Base-by-base conservation (phyloP, 2,329 filamentous ascomycete species). In the Ophiostoma angusticollis region DNA sequence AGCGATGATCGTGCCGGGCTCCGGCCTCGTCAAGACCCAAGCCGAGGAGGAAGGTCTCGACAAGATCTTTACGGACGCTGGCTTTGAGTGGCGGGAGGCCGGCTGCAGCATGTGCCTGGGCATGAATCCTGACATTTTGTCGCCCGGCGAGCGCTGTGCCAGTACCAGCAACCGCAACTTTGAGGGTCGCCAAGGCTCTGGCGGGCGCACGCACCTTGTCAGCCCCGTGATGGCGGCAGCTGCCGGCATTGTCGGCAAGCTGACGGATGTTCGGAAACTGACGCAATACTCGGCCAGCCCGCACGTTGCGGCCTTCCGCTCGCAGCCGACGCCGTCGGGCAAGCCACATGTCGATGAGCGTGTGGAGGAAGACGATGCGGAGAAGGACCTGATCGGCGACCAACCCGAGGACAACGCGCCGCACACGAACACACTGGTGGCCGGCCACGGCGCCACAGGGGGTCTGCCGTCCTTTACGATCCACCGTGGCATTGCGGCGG, bases 21-120 rank as follows among this genome's bases (percentile, higher is more conserved):
- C 89, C 38, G 91, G 91, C 49, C 73, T 96, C 7, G 82, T 98
- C 52, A 96, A 95, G 70, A 75, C 79, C 44, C 82, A 86, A 60
- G 91, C 91, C 6, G 89, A 98, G 62, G 67, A 74, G 3, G 91
- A 96, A 61, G 89, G 89, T 38, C 76, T 98, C 5, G 84, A 96
- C 63, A 84, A 86, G 67, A 82, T 95, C 55, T 96, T 98, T 61
- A 55, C 65, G 8, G 84, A 93, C 45, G 87, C 91, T 35, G 91
- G 91, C 7, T 96, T 96, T 50, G 89, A 96, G 59, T 96, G 89
- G 89, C 78, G 91, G 57, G 91, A 98, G 65, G 91, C 91, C 49
- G 91, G 91, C 35, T 98, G 91, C 73, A 93, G 84, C 46, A 98
- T 98, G 91, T 96, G 91, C 58, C 72, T 98, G 40, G 91, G 91